phyloP scores from a whole-genome alignment of 2,329 filamentous ascomycete species.

The Ceratocystis lukuohia region DNA sequence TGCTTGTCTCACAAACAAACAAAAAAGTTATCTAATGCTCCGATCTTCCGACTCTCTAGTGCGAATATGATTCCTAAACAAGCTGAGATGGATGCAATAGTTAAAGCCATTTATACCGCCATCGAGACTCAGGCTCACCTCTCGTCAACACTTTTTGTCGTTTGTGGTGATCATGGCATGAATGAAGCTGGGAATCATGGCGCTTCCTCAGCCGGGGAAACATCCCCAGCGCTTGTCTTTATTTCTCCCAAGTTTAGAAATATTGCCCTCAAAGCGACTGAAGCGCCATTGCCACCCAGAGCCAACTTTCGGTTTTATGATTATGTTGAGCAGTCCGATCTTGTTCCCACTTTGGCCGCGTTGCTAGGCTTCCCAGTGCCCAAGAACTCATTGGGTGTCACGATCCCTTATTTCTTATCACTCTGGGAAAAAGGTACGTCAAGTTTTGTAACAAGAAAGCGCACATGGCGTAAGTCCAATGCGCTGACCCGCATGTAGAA shows the following conservation, averaged over 20 bases:
- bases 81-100: slow-evolving; percentile 78
- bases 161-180: slow-evolving; percentile 98
- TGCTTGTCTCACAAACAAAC: background rate
- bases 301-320: slow-evolving; percentile 74
- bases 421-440: slow-evolving; percentile 57
- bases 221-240: slow-evolving; percentile 83
- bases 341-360: slow-evolving; percentile 77
- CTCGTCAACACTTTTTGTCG: slow-evolving; percentile 62
- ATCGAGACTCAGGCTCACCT: slow-evolving; percentile 61
- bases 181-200: slow-evolving; percentile 97
- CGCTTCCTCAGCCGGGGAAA: slow-evolving; percentile 85
- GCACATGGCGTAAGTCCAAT: too few relatives aligned
- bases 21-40: background rate
- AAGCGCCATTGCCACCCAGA: slow-evolving; percentile 43
- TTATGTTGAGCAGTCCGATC: slow-evolving; percentile 82
- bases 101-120: slow-evolving; percentile 60
- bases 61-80: slow-evolving; percentile 90
- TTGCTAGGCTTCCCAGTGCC: slow-evolving; percentile 79
- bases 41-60: slow-evolving; percentile 32
- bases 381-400: slow-evolving; percentile 76
- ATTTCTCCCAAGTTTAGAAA: slow-evolving; percentile 66
- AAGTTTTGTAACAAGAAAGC: background rate
- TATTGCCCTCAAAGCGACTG: slow-evolving; percentile 31
- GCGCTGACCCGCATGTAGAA: slow-evolving; percentile 23
- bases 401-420: slow-evolving; percentile 64